These are phyloP conservation scores for Candida insectalens DNA, from an alignment of 805 yeast genomes.

Conservation along the genomic window DNA sequence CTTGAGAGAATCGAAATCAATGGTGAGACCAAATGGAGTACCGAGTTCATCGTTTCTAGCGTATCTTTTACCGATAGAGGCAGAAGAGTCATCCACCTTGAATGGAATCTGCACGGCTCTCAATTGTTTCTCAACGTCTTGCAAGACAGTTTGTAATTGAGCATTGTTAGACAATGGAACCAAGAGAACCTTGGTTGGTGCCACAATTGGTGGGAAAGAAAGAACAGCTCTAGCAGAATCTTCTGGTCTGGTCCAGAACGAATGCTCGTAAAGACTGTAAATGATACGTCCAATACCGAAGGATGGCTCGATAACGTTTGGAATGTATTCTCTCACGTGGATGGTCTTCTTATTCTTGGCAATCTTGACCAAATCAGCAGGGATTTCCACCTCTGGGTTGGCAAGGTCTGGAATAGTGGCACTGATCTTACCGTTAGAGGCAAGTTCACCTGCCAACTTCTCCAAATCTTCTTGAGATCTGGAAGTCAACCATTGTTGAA, in stretches of 20 bases:
- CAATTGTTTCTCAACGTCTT: slow-evolving; percentile 58
- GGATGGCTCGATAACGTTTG: slow-evolving; percentile 97
- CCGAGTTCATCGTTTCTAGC: slow-evolving; percentile 98
- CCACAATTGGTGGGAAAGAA: slow-evolving; percentile 89
- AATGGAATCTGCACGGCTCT: slow-evolving; percentile 81
- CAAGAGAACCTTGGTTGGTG: slow-evolving; percentile 93
- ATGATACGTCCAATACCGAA: slow-evolving; percentile 98
- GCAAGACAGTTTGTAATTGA: slow-evolving; percentile 66
- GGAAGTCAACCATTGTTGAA: slow-evolving; percentile 66
- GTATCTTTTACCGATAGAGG: slow-evolving; percentile 95
- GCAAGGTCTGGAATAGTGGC: slow-evolving; percentile 59
- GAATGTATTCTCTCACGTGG: slow-evolving; percentile 91
- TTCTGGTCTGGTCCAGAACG: slow-evolving; percentile 91
- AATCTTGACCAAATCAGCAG: slow-evolving; percentile 60
- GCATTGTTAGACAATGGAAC: slow-evolving; percentile 89
- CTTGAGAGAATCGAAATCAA: slow-evolving; percentile 85
- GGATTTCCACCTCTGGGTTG: slow-evolving; percentile 51
- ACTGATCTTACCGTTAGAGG: slow-evolving; percentile 49
- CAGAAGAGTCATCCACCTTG: slow-evolving; percentile 95
- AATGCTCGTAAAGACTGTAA: slow-evolving; percentile 88
- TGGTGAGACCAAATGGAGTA: slow-evolving; percentile 96
- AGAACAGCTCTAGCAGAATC: slow-evolving; percentile 74
- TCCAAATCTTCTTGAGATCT: slow-evolving; percentile 84
- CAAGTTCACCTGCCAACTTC: slow-evolving; percentile 61
- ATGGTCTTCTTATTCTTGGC: slow-evolving; percentile 72